phyloP scores from a whole-genome alignment of 331 rosid genomes.

The Spiraea crenata region DNA sequence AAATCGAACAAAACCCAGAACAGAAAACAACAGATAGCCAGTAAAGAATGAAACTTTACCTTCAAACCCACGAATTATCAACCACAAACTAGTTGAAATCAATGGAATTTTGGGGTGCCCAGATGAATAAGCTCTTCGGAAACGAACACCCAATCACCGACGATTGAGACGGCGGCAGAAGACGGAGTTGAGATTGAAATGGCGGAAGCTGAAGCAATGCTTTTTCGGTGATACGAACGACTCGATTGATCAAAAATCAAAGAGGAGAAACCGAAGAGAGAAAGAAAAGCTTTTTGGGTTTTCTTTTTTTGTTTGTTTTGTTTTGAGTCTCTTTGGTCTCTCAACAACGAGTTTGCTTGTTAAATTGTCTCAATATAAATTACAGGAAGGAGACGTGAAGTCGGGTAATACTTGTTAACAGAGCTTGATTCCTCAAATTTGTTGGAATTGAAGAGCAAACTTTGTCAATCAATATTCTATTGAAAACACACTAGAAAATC shows the following conservation, averaged over 20 bases:
- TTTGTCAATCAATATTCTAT: background rate
- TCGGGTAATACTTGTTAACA: constrained; percentile 11
- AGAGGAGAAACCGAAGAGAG: constrained; percentile 28
- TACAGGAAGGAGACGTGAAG: constrained; percentile 32
- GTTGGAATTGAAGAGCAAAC: background rate
- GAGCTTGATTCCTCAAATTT: background rate
- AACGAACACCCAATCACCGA: constrained; percentile 20
- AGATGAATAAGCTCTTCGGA: constrained; percentile 15
- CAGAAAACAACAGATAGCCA: background rate
- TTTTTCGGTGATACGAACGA: background rate
- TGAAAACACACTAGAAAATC: background rate
- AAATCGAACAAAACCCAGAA: background rate
- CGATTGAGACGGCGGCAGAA: constrained; percentile 1
- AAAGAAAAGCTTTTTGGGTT: background rate
- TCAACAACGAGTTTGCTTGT: background rate
- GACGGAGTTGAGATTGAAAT: background rate
- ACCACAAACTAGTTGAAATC: constrained; percentile 9
- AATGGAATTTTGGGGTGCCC: constrained; percentile 19
- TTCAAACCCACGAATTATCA: constrained; percentile 26
- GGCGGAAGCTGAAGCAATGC: background rate
- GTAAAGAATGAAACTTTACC: constrained; percentile 40
- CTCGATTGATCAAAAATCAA: constrained; percentile 7
- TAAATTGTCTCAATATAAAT: background rate
- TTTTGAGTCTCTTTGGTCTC: background rate
- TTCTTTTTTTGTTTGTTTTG: background rate